Conservation (phyloP, 306 rosid species). For the Betula pendula region DNA sequence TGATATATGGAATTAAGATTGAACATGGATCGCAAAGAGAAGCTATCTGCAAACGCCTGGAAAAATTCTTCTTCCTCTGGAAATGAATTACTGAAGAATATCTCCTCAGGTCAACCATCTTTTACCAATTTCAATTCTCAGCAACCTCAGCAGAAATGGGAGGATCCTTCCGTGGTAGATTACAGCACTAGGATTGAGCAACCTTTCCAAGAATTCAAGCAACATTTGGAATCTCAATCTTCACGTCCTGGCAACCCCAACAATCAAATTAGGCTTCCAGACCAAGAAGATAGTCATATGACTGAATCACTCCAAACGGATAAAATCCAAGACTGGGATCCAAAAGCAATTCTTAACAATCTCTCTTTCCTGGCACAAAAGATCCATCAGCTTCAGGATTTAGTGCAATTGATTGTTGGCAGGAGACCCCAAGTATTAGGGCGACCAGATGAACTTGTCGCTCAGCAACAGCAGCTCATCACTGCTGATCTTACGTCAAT, state of each 20-base stretch:
- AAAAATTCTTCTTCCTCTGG: conserved; percentile 45
- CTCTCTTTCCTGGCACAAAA: conserved; percentile 84
- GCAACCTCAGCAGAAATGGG: conserved; percentile 54
- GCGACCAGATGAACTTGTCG: conserved; percentile 61
- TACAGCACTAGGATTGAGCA: conserved; percentile 50
- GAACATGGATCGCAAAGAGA: conserved; percentile 33
- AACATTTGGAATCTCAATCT: conserved; percentile 39
- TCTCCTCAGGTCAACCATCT: conserved; percentile 41
- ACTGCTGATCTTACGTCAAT: conserved; percentile 90
- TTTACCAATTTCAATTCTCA: conserved; percentile 41
- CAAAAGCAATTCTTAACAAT: conserved; percentile 61
- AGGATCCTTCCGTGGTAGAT: conserved; percentile 48
- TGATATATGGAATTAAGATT: conserved; percentile 5
- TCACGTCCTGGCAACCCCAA: conserved; percentile 35
- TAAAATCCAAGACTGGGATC: conserved; percentile 83
- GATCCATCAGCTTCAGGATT: conserved; percentile 89
- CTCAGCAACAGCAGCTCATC: conserved; percentile 88
- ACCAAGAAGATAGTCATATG: conserved; percentile 45
- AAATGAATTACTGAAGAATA: conserved; percentile 39
- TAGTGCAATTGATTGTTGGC: conserved; percentile 75
- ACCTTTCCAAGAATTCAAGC: conserved; percentile 55
- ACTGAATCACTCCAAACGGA: conserved; percentile 32
- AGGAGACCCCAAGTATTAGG: conserved; percentile 64
- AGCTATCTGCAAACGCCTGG: conserved; percentile 53
- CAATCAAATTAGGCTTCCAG: conserved; percentile 37